Evolutionary conservation across 1,139 yeast genomes (phyloP).

Genomic region (Yamadazyma diospyri): DNA sequence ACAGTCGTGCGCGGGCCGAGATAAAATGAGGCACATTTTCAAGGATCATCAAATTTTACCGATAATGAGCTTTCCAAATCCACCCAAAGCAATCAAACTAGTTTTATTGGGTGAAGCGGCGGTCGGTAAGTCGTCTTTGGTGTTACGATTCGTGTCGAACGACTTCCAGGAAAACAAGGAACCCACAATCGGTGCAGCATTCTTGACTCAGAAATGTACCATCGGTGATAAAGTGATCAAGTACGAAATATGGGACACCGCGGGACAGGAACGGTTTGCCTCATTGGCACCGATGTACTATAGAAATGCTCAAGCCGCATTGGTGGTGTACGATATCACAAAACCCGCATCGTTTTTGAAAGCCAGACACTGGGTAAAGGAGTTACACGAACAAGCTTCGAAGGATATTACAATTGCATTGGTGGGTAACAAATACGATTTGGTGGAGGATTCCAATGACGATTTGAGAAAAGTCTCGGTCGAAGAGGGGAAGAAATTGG

Average conservation of each 20-base stretch:
- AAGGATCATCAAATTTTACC: conserved; percentile 5
- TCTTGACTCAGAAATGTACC: conserved; percentile 89
- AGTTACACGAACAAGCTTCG: conserved; percentile 90
- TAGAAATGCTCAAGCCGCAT: conserved; percentile 97
- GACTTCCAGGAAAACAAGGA: conserved; percentile 96
- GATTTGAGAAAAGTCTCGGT: conserved; percentile 71
- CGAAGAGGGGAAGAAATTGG: conserved; percentile 79
- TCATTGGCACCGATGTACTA: conserved; percentile 97
- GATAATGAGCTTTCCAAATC: conserved; percentile 36
- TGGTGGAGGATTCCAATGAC: conserved; percentile 37
- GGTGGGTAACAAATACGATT: conserved; percentile 89
- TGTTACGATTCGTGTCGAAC: conserved; percentile 87
- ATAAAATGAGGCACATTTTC: conserved; percentile 4
- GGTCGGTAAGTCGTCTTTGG: conserved; percentile 93
- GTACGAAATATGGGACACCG: conserved; percentile 98
- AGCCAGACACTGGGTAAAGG: conserved; percentile 99
- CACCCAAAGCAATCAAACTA: conserved; percentile 75
- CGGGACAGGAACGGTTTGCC: conserved; percentile 97
- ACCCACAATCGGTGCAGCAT: conserved; percentile 98
- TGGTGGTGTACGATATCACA: conserved; percentile 93
- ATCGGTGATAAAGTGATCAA: conserved; percentile 88
- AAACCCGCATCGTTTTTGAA: conserved; percentile 96
- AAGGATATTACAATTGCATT: conserved; percentile 89
- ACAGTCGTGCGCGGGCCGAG: too few relatives aligned
- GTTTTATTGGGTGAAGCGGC: conserved; percentile 97